Base-by-base conservation (phyloP, 768 basidiomycete species). In the Calocybe indica region DNA sequence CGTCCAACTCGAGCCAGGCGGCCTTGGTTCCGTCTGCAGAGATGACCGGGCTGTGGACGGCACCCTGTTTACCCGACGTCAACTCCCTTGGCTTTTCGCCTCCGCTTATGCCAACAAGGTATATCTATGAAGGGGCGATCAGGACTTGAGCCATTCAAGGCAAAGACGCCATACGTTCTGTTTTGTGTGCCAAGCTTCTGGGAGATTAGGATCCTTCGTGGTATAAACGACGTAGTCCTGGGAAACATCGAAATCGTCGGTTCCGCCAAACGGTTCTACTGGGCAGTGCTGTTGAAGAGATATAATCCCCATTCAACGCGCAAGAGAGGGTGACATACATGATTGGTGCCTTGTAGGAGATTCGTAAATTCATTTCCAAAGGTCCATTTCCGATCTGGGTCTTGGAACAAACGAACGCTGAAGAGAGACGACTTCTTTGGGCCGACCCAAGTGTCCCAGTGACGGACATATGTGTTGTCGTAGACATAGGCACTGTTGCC, bases 261-360 rank as follows among this genome's bases (percentile, higher is more conserved):
- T 76, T 38, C 82, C 87, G n/a, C 91, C 92, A 54, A 93, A 92
- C 6, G 92, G 88, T 58, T 90, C 86, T 38, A 92, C 85, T 12
- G 90, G 91, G 13, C 73, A 64, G 59, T 78, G 73, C 88, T 90
- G 43, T 10, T 11, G 32, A 30, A 46, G 22, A n/a, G 14, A 49
- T 13, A 34, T 8, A 14, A 37, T 35, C 22, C 10, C 30, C 33
- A n/a, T 34, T 36, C n/a, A 32, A 48, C 51, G 37, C 45, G 10
- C 30, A 29, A 46, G 10, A 37, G 28, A 33, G 47, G 15, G 5
- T 1, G 38, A 60, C 82, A 47, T 64, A 91, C 91, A 66, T 90
- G 82, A 10, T 73, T 67, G 2, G 88, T 88, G 31, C 78, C 86
- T 46, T 75, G 71, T 49, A 91, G 65, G 33, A 83, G 73, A 51